A percentile compares a stretch with the other conserved stretches of the same genome.
Evolutionary conservation across 768 basidiomycete genomes (phyloP).

Genomic region (Amanita subjunquillea): DNA sequence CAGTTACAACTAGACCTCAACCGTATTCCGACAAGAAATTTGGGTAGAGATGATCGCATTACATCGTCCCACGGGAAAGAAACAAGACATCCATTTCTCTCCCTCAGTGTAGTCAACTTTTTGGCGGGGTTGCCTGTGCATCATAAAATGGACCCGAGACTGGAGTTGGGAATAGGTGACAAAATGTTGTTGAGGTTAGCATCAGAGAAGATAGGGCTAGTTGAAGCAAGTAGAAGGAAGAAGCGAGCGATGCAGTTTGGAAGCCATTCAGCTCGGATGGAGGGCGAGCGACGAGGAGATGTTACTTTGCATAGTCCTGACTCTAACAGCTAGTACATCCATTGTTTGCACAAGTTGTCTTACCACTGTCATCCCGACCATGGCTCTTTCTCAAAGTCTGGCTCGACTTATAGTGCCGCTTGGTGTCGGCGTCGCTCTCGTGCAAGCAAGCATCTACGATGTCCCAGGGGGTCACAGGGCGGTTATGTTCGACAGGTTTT

Average conservation of each 20-base stretch:
- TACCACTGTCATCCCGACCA: constrained; percentile 12
- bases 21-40: constrained; percentile 79
- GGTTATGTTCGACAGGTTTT: constrained; percentile 97
- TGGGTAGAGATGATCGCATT: constrained; percentile 91
- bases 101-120: constrained; percentile 67
- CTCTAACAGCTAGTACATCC: not conserved
- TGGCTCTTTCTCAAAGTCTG: constrained; percentile 38
- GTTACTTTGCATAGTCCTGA: constrained; percentile 17
- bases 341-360: constrained; percentile 8
- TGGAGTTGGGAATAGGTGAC: constrained; percentile 75
- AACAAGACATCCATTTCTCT: constrained; percentile 84
- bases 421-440: constrained; percentile 30
- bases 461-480: constrained; percentile 91
- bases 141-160: constrained; percentile 68
- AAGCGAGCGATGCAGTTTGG: constrained; percentile 99
- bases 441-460: constrained; percentile 48
- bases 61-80: constrained; percentile 90
- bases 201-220: constrained; percentile 62
- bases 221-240: constrained; percentile 63
- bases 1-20: constrained; percentile 86
- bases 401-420: constrained; percentile 40
- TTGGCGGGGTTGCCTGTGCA: constrained; percentile 74
- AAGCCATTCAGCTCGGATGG: constrained; percentile 78
- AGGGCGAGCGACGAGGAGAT: constrained; percentile 52
- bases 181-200: constrained; percentile 77